These are phyloP conservation scores for Rhodotorula sp. DNA, from an alignment of 1,284 basidiomycete species.

Conservation along the genomic window DNA sequence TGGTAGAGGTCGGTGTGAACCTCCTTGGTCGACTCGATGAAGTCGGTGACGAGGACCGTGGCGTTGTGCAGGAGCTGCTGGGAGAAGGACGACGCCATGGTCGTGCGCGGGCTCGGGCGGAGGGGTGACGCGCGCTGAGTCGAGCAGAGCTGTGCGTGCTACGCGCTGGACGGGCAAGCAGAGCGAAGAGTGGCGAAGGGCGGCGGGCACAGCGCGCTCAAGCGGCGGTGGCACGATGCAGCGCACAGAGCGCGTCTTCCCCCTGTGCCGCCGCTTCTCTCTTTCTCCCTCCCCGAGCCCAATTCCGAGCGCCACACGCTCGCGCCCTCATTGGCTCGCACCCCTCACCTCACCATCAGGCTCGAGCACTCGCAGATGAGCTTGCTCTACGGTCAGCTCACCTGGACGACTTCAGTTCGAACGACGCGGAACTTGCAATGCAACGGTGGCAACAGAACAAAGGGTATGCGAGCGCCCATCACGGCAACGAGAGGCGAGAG, in stretches of 20 bases:
- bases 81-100: slow-evolving; percentile 23
- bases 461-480: neutral
- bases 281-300: too few species aligned
- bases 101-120: neutral
- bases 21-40: slow-evolving; percentile 45
- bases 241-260: too few species aligned
- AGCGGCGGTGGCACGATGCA: too few species aligned
- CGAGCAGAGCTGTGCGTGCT: neutral
- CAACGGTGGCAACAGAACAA: too few species aligned
- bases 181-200: neutral
- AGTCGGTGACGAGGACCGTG: slow-evolving; percentile 24
- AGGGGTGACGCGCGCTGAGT: neutral
- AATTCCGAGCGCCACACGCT: too few species aligned
- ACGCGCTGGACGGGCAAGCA: neutral
- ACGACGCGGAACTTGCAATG: neutral
- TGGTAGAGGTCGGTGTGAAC: slow-evolving; percentile 50
- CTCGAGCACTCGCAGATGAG: too few species aligned
- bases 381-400: too few species aligned
- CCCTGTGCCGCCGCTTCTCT: too few species aligned
- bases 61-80: slow-evolving; percentile 34
- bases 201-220: neutral
- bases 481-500: neutral
- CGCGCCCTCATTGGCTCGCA: too few species aligned
- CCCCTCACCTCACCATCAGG: too few species aligned
- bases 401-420: neutral